phyloP scores from a whole-genome alignment of 345 rosid genomes.

The Xanthoceras sorbifolium region DNA sequence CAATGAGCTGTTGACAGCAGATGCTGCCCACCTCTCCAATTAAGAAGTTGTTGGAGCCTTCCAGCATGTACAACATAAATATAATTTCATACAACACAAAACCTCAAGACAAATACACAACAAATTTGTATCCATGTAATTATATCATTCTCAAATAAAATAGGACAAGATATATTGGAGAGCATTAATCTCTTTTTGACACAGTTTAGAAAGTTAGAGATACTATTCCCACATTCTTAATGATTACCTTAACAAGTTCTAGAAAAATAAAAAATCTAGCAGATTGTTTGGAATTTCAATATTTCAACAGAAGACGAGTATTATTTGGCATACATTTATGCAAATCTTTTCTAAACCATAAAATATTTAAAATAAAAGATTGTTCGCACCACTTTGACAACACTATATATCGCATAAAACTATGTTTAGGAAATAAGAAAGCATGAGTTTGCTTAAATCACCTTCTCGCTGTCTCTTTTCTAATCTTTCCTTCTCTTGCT shows the following conservation, averaged over 20 bases:
- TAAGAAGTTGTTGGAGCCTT: background rate
- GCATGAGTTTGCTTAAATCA: slow-evolving; percentile 22
- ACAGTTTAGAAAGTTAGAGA: background rate
- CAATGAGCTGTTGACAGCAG: background rate
- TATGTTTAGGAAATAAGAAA: background rate
- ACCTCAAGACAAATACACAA: background rate
- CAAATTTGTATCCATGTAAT: background rate
- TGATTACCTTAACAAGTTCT: background rate
- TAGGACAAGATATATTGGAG: background rate
- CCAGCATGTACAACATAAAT: too few species aligned
- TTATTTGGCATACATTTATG: background rate
- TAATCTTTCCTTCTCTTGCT: slow-evolving; percentile 64
- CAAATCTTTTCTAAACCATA: background rate
- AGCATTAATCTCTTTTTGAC: background rate
- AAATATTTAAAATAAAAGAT: background rate
- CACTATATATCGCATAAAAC: background rate
- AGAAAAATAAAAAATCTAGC: background rate
- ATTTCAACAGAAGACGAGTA: background rate
- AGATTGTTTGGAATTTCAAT: background rate
- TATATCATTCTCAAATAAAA: background rate
- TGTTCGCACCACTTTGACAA: background rate
- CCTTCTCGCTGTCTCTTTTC: slow-evolving; percentile 79
- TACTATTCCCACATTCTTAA: background rate
- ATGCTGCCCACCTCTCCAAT: background rate
- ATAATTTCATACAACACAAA: too few species aligned